Conservation (phyloP, 495 filamentous ascomycete genomes). For the Neurospora sp. region DNA sequence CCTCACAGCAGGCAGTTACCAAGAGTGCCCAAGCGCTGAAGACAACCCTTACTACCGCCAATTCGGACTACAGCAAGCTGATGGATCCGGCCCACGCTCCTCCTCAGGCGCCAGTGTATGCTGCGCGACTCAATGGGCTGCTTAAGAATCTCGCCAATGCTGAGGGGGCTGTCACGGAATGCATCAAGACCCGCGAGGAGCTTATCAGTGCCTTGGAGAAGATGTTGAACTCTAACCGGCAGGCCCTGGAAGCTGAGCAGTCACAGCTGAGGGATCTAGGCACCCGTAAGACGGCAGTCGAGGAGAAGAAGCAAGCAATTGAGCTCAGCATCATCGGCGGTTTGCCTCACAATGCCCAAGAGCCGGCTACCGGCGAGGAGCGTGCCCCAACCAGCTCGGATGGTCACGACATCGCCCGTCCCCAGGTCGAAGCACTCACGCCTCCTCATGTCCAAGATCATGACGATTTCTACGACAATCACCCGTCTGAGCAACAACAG, state of each 20-base stretch:
- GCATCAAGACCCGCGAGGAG: slow-evolving; percentile 72
- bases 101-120: slow-evolving; percentile 79
- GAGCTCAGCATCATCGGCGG: slow-evolving; percentile 83
- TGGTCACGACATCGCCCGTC: slow-evolving; percentile 47
- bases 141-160: slow-evolving; percentile 81
- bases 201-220: slow-evolving; percentile 76
- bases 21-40: slow-evolving; percentile 57
- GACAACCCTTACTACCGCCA: slow-evolving; percentile 55
- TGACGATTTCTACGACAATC: slow-evolving; percentile 13
- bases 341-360: slow-evolving; percentile 43
- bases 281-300: slow-evolving; percentile 53
- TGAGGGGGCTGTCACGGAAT: slow-evolving; percentile 83
- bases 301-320: slow-evolving; percentile 71
- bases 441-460: slow-evolving; percentile 45
- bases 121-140: slow-evolving; percentile 77
- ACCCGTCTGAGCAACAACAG: slow-evolving; percentile 7
- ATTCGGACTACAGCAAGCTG: slow-evolving; percentile 72
- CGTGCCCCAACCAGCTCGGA: slow-evolving; percentile 27
- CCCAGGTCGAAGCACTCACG: slow-evolving; percentile 75
- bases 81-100: slow-evolving; percentile 53
- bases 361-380: slow-evolving; percentile 27
- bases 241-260: slow-evolving; percentile 59
- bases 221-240: slow-evolving; percentile 64
- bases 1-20: slow-evolving; percentile 59
- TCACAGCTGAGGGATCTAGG: slow-evolving; percentile 46